Evolutionary conservation across 2,329 filamentous ascomycete genomes (phyloP), one percentile per base, ranked within the genome.

Genomic region (Acrocalymma vagum): DNA sequence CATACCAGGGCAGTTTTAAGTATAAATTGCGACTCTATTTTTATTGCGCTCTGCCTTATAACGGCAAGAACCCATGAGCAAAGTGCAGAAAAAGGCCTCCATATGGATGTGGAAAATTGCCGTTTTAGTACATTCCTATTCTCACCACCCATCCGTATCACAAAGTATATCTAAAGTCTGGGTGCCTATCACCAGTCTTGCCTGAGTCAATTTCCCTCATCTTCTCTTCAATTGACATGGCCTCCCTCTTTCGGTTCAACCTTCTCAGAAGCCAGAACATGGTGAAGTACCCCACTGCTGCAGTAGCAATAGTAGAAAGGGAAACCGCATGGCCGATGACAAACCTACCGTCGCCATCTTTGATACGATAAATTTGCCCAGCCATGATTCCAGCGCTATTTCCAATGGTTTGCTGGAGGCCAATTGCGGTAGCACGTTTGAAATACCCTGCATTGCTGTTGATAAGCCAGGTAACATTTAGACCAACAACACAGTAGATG

Each of bases 371-470:
- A 13, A 57, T 50, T 23, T 57, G 48, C 6, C 48, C 78, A n/a
- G 79, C 77, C 4, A 82, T 66, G 27, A 83, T 78, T 7, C 78
- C 79, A 6, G 79, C 80, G 2, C 75, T 64, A 3, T 77, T 81
- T 3, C 79, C 79, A 2, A 82, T 45, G 3, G 44, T 40, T 3
- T 46, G 50, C 11, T 50, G 43, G 4, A 37, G 9, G 0, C 36
- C 36, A 20, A 52, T 47, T 29, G 39, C 41, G 2, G 36, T 54
- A 3, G 41, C 37, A 27, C 44, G 44, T 26, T 48, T 48, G 18
- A 42, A 66, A 32, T 55, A 48, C 13, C 45, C 39, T 3, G 49
- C 46, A 59, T 49, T 57, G 71, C 68, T 82, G 55, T 82, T 81
- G 38, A 81, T 69, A 0, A 74, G 76, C 79, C 79, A 82, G 4